Base-by-base conservation (phyloP, 805 yeast species). In the Sugiyamaella chiloensis region DNA sequence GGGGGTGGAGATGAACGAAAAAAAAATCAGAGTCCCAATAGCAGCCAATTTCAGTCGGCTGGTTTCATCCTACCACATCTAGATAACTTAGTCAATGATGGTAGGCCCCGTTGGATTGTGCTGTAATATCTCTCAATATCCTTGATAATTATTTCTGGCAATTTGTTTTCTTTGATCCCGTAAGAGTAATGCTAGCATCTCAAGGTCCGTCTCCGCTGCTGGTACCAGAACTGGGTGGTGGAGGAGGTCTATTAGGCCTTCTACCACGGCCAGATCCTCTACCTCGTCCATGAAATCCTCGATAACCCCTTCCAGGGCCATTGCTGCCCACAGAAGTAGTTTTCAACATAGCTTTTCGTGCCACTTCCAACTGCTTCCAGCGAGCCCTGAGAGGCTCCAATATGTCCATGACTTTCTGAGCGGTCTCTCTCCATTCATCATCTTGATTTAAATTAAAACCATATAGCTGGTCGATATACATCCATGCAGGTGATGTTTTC, bases 391-490 rank as follows among this genome's bases (percentile, higher is more conserved):
- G 29, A n/a, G 36, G 35, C 14, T 27, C 32, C 24, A 54, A 32
- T 9, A 50, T 24, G 5, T 24, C 27, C n/a, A 40, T 21, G 30
- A 54, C 51, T 30, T 48, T 50, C 24, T 46, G 42, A 17, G 58
- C 56, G 5, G 49, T 47, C 20, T 45, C 35, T 12, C 40, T 43
- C 58, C 58, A 54, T 27, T 50, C 51, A 24, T 47, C 52, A 17
- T 50, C 54, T 24, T 53, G 40, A 26, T 53, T 54, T 23, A 48
- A 35, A 29, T 19, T 12, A 21, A 24, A 49, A n/a, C 35, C 21
- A 16, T 46, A 21, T n/a, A 52, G 46, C 29, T 35, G 40, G 31
- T 50, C 46, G 39, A 52, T 48, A 42, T 42, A 30, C 14, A 9
- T 17, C 44, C 29, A 27, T 16, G 48, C 52, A 5, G 52, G 36